These are phyloP conservation scores for Erucastrum elatum DNA, from an alignment of 345 rosid species.

Conservation along the genomic window DNA sequence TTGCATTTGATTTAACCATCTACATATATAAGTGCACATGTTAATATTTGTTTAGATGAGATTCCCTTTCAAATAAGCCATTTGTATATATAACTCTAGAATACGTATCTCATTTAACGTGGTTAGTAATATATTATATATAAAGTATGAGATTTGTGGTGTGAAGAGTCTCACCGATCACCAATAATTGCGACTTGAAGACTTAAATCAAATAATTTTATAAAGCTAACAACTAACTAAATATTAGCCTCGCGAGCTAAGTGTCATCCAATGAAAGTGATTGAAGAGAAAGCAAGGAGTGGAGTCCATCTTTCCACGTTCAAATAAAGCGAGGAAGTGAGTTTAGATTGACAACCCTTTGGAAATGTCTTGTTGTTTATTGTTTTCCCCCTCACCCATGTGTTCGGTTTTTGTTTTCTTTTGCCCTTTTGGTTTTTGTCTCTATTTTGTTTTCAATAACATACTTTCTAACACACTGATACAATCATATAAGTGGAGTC, in stretches of 20 bases:
- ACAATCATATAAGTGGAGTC: slow-evolving; percentile 25
- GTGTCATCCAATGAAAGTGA: slow-evolving; percentile 29
- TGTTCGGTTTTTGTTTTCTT: slow-evolving; percentile 24
- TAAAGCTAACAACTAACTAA: background rate
- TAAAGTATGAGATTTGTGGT: slow-evolving; percentile 18
- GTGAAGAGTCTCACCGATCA: slow-evolving; percentile 18
- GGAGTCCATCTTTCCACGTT: slow-evolving; percentile 39
- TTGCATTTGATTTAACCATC: background rate
- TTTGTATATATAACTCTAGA: slow-evolving; percentile 15
- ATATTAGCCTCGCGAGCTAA: slow-evolving; percentile 10
- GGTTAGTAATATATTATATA: slow-evolving; percentile 19
- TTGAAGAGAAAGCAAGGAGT: slow-evolving; percentile 29
- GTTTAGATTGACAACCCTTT: slow-evolving; percentile 40
- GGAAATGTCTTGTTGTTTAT: slow-evolving; percentile 33
- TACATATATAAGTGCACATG: slow-evolving; percentile 1
- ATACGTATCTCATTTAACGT: slow-evolving; percentile 15
- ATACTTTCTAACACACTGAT: slow-evolving; percentile 6
- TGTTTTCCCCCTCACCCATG: slow-evolving; percentile 31
- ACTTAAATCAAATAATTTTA: slow-evolving; percentile 8
- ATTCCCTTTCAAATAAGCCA: slow-evolving; percentile 5
- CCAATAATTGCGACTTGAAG: slow-evolving; percentile 30
- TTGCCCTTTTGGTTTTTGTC: slow-evolving; percentile 9
- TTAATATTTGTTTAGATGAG: slow-evolving; percentile 1
- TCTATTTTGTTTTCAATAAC: background rate
- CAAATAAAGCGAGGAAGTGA: slow-evolving; percentile 31